phyloP scores from a whole-genome alignment of 306 rosid genomes.

The Canavalia ensiformis region DNA sequence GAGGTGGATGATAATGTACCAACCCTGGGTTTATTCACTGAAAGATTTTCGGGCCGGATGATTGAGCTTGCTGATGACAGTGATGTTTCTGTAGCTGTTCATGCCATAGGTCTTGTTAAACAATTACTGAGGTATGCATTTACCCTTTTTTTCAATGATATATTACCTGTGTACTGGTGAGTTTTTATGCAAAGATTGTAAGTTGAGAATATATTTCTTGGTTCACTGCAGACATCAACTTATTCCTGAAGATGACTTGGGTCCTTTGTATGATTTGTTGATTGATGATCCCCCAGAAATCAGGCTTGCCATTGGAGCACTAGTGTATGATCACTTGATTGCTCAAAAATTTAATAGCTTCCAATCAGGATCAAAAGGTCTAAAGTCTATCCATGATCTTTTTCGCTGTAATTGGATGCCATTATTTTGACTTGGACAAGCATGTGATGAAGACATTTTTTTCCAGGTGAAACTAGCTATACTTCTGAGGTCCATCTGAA shows the following conservation, averaged over 20 bases:
- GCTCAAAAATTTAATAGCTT: conserved; percentile 85
- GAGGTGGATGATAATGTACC: conserved; percentile 93
- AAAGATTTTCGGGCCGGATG: conserved; percentile 94
- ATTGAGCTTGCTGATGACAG: conserved; percentile 97
- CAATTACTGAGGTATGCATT: conserved; percentile 81
- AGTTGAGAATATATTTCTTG: conserved; percentile 43
- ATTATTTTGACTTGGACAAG: conserved; percentile 44
- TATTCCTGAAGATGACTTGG: conserved; percentile 95
- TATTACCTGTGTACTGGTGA: conserved; percentile 37
- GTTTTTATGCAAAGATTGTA: conserved; percentile 42
- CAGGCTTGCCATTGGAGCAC: conserved; percentile 95
- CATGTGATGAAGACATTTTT: conserved; percentile 45
- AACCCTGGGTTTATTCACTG: conserved; percentile 89
- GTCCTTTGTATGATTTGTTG: conserved; percentile 91
- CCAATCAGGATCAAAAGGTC: conserved; percentile 78
- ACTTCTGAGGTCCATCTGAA: conserved; percentile 87
- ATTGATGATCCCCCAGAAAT: conserved; percentile 94
- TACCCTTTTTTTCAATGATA: conserved; percentile 34
- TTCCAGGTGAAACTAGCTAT: conserved; percentile 72
- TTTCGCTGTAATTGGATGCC: conserved; percentile 33
- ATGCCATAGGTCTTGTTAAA: conserved; percentile 94
- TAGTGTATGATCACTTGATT: conserved; percentile 94
- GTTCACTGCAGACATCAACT: conserved; percentile 85
- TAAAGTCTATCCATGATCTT: conserved; percentile 26
- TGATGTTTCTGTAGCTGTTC: conserved; percentile 92